Base-by-base conservation (phyloP, 1,139 yeast genomes). In the Blastobotrys capitulatus region DNA sequence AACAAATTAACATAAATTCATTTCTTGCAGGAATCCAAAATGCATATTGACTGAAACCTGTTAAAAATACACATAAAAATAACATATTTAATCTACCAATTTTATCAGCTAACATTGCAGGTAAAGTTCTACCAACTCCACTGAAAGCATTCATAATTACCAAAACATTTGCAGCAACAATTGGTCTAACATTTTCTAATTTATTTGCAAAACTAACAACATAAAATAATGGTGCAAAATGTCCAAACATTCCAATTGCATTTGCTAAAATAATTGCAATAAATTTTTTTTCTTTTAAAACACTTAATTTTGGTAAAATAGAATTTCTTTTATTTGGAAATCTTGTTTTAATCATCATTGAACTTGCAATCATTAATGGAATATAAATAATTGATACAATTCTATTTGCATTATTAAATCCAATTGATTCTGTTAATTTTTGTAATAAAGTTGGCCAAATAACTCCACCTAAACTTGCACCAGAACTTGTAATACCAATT, bases 401-500 rank as follows among this genome's bases (percentile, higher is more conserved):
- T 2, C 85, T 68, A 48, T 82, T 70, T 1, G 84, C 80, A 80
- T 84, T 79, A 32, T 66, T 68, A 59, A 72, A 82, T 0, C 87
- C 87, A 25, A 78, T 69, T 25, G 63, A 57, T 1, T 64, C 69
- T 58, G 78, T 80, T 45, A 82, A 66, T 39, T 70, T 65, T 57
- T 82, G 75, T 50, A 83, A 70, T 75, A 81, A 71, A 27, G 82
- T 64, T 1, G 88, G 83, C 61, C 80, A 79, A 1, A 80, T 68
- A 27, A 80, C 75, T 44, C 86, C 86, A 18, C 90, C 90, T 6
- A 82, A 62, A 27, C 82, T 74, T 0, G 88, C 88, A 13, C 88
- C 87, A 57, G 77, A 76, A 6, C 83, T 77, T 0, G 83, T 83
- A 2, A 81, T 61, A 1, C 86, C 80, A 43, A 79, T 62, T 5